Percentiles rank a stretch among this genome's conserved stretches.
These are phyloP conservation scores for Pythium phragmitis DNA, from an alignment of 352 stramenopile genomes.

Conservation along the genomic window DNA sequence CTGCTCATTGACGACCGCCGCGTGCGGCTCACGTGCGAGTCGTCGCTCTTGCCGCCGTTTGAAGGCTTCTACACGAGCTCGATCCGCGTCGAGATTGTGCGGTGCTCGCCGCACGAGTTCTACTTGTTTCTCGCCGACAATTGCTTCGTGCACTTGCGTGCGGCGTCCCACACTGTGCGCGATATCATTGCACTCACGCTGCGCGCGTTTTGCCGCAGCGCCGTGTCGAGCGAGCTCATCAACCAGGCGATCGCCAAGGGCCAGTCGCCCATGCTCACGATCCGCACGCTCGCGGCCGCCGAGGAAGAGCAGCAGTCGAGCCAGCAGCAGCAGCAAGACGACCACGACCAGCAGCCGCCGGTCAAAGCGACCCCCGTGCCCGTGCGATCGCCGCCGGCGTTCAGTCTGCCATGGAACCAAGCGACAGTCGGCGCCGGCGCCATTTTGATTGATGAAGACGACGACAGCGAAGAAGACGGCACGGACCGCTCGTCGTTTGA, in stretches of 20 bases:
- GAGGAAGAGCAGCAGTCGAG: conserved; percentile 31
- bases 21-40: conserved; percentile 78
- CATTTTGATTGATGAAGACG: conserved; percentile 30
- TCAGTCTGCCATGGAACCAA: conserved; percentile 65
- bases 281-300: conserved; percentile 54
- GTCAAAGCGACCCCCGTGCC: background rate
- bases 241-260: conserved; percentile 46
- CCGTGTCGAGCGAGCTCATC: conserved; percentile 46
- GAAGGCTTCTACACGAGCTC: conserved; percentile 72
- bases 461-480: conserved; percentile 19
- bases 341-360: background rate
- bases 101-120: conserved; percentile 61
- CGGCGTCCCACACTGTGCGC: conserved; percentile 67
- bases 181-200: conserved; percentile 86
- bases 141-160: conserved; percentile 66
- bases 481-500: conserved; percentile 1
- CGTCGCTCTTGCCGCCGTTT: conserved; percentile 74
- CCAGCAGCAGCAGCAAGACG: background rate
- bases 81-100: conserved; percentile 68
- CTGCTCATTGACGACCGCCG: conserved; percentile 77
- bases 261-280: conserved; percentile 65
- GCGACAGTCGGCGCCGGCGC: conserved; percentile 22
- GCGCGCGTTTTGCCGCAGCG: conserved; percentile 66
- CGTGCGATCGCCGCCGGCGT: conserved; percentile 28
- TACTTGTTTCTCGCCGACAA: conserved; percentile 54